phyloP scores from a whole-genome alignment of 2,329 filamentous ascomycete genomes.

The Alternaria consortialis region DNA sequence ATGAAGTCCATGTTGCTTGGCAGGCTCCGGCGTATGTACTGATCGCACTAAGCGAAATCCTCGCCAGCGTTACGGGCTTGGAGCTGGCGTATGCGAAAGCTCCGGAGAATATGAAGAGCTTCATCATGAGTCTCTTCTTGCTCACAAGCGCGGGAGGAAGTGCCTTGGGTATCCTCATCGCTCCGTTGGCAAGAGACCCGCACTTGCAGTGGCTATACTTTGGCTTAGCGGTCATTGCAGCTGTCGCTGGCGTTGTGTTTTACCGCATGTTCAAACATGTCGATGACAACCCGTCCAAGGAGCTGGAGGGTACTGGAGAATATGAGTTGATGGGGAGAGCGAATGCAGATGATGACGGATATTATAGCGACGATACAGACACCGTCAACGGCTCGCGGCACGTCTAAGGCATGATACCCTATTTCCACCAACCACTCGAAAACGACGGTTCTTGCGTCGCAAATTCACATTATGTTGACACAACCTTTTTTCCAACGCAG shows the following conservation, averaged over 20 bases:
- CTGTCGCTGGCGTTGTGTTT: slow-evolving; percentile 62
- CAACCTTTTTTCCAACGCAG: no score
- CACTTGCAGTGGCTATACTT: slow-evolving; percentile 73
- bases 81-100: slow-evolving; percentile 60
- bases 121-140: slow-evolving; percentile 65
- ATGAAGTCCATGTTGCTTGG: slow-evolving; percentile 56
- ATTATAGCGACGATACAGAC: not conserved
- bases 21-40: slow-evolving; percentile 58
- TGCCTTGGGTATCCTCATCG: slow-evolving; percentile 68
- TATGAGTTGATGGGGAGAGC: slow-evolving; percentile 20
- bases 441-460: no score
- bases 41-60: slow-evolving; percentile 57
- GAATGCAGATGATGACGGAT: slow-evolving; percentile 9
- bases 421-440: no score
- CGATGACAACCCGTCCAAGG: slow-evolving; percentile 8
- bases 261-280: slow-evolving; percentile 56
- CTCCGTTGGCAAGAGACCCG: slow-evolving; percentile 69
- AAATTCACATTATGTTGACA: no score
- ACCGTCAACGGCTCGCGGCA: not conserved
- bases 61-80: slow-evolving; percentile 58
- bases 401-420: no score
- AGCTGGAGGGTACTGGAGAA: slow-evolving; percentile 22
- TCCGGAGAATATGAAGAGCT: slow-evolving; percentile 58
- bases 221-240: slow-evolving; percentile 62
- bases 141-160: slow-evolving; percentile 68